Base-by-base conservation (phyloP, 495 filamentous ascomycete genomes). In the Bryoglossum gracile region DNA sequence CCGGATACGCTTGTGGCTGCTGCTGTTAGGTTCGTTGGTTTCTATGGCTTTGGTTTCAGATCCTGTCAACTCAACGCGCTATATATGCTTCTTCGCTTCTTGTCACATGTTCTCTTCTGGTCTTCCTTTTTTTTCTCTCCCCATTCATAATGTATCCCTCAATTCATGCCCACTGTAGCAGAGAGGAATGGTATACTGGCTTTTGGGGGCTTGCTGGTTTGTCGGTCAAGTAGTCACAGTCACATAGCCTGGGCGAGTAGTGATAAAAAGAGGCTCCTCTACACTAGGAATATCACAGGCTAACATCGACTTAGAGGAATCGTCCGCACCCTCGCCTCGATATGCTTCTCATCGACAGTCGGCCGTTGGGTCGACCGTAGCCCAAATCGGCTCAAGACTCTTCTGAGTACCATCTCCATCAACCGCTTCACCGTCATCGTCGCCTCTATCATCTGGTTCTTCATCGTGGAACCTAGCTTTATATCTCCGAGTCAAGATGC, bases 1-100 rank as follows among this genome's bases (percentile, higher is more conserved):
- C 77, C 76, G 0, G 72, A 67, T 16, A 81, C 72, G 0, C 62
- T 83, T 36, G 63, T 70, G 24, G 66, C 71, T 61, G 26, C 70
- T 53, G 55, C 67, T 59, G n/a, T n/a, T n/a, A n/a, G n/a, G n/a
- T n/a, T n/a, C n/a, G n/a, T n/a, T n/a, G n/a, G n/a, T n/a, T n/a
- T n/a, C n/a, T n/a, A n/a, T n/a, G n/a, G n/a, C n/a, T n/a, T n/a
- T n/a, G n/a, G n/a, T n/a, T n/a, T n/a, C n/a, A n/a, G n/a, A n/a
- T n/a, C n/a, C n/a, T n/a, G n/a, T n/a, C n/a, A n/a, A n/a, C n/a
- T n/a, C n/a, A n/a, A n/a, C n/a, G n/a, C n/a, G n/a, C n/a, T n/a
- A n/a, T n/a, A 55, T 75, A 56, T 59, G 64, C 60, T 58, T 59
- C 5, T 30, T 30, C 13, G 26, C 26, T 30, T 30, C 26, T 30